phyloP scores from a whole-genome alignment of 805 yeast genomes.

The Torulaspora indica region DNA sequence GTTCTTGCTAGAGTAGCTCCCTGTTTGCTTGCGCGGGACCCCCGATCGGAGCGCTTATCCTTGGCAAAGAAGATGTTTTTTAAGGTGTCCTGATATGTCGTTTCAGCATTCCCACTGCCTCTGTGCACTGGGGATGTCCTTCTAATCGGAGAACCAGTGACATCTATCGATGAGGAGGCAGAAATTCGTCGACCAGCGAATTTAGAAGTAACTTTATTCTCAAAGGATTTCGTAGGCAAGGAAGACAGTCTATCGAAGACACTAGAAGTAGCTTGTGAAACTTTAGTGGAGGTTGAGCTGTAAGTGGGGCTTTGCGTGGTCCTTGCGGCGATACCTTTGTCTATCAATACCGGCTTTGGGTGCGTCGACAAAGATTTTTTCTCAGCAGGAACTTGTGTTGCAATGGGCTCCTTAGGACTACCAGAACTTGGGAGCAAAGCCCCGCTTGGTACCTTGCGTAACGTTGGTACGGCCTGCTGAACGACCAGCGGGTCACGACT shows the following conservation, averaged over 20 bases:
- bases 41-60: neutral
- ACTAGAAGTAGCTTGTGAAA: slow-evolving; percentile 12
- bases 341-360: neutral
- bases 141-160: slow-evolving; percentile 32
- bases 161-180: slow-evolving; percentile 25
- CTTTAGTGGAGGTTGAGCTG: slow-evolving; percentile 6
- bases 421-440: too few species aligned
- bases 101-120: slow-evolving; percentile 12
- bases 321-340: too few species aligned
- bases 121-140: slow-evolving; percentile 14
- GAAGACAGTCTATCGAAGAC: slow-evolving; percentile 34
- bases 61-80: slow-evolving; percentile 28
- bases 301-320: slow-evolving; percentile 11
- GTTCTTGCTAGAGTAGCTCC: neutral
- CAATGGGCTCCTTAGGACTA: neutral
- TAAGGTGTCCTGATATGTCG: slow-evolving; percentile 29
- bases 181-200: slow-evolving; percentile 9
- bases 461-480: slow-evolving; percentile 8
- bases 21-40: neutral
- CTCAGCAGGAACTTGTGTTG: neutral
- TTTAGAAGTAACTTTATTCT: slow-evolving; percentile 23
- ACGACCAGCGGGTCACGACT: slow-evolving; percentile 34
- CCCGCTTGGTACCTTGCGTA: too few species aligned
- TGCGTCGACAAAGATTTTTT: slow-evolving; percentile 1
- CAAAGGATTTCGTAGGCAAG: slow-evolving; percentile 32